Base-by-base conservation (phyloP, 2,329 filamentous ascomycete genomes). In the Fusarium lyarnte region DNA sequence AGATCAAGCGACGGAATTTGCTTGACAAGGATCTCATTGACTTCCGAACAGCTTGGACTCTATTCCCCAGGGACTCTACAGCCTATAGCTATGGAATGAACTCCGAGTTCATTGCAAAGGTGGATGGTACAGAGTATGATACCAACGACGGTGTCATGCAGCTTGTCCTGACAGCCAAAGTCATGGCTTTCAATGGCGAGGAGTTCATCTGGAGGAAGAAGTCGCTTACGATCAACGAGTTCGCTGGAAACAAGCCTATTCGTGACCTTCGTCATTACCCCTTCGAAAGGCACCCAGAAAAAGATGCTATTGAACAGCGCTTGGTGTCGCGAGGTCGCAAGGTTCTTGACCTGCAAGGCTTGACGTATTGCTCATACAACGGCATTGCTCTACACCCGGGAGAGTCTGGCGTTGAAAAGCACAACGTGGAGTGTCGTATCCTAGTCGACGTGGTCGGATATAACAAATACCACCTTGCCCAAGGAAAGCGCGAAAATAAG, bases 21-120 rank as follows among this genome's bases (percentile, higher is more conserved):
- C 77, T 79, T 41, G 75, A 77, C 3, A 81, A 78, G 33, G 79
- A 80, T 1, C 80, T 87, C 19, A 80, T 85, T 41, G 81, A 81
- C 41, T 86, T 82, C 73, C 78, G 79, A 36, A 78, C 81, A 1
- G 82, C 82, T 27, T 87, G 85, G 85, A 82, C 84, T 1, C 81
- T 82, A 42, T 86, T 85, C 72, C 83, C 84, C 13, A 78, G 78
- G 16, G 78, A 78, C 25, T 80, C 80, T 2, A 79, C 81, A 35
- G 74, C 85, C 45, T 84, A 85, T 70, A 82, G 78, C 64, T 81
- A 77, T 62, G 80, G 78, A 17, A 68, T 79, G 46, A 83, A 84
- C 72, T 80, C 82, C 33, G 84, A 86, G 69, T 78, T 83, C 39
- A 78, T 87, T 17, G 81, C 77, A 75, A 82, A 81, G 55, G 83